Evolutionary conservation across 1,139 yeast species (phyloP), one percentile per base, ranked within the genome.

Genomic region (Kazachstania sp.): DNA sequence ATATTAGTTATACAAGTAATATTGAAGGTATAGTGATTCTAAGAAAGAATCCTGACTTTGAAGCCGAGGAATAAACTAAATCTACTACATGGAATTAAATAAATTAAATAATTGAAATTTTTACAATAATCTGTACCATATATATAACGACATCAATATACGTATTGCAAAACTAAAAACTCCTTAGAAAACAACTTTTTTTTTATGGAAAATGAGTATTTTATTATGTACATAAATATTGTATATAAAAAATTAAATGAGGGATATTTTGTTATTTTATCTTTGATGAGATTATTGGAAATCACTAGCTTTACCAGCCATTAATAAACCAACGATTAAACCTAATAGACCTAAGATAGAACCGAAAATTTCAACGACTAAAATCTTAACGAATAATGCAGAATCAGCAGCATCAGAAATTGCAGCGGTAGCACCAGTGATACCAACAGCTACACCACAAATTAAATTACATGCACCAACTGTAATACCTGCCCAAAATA

Each of bases 361-460:
- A 43, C 98, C 98, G 64, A 92, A 92, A 73, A 92, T 92, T 72
- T 92, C 99, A 60, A 92, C 86, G 54, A 92, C 98, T 60, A 92
- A 79, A 51, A 94, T 92, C 72, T 94, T 94, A 54, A 92, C 98
- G 63, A 94, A 94, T 56, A 94, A 75, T 3, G 96, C 78, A 32
- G 96, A 79, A 71, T 94, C 97, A 13, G 98, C 97, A 34, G 99
- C 99, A 70, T 94, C 99, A 45, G 95, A 81, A 53, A 94, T 80
- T 42, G 99, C 99, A 41, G 98, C 98, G 29, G 97, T 92, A 28
- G 97, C 83, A 44, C 99, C 99, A 20, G 98, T 92, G 52, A 94
- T 77, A 54, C 99, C 99, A 45, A 94, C 99, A 11, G 97, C 92
- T 51, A 94, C 75, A 70, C 99, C 99, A 75, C 99, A 94, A 52